Evolutionary conservation across 164 flowering plant species (phyloP).

Genomic region (Brasenia schreberi): DNA sequence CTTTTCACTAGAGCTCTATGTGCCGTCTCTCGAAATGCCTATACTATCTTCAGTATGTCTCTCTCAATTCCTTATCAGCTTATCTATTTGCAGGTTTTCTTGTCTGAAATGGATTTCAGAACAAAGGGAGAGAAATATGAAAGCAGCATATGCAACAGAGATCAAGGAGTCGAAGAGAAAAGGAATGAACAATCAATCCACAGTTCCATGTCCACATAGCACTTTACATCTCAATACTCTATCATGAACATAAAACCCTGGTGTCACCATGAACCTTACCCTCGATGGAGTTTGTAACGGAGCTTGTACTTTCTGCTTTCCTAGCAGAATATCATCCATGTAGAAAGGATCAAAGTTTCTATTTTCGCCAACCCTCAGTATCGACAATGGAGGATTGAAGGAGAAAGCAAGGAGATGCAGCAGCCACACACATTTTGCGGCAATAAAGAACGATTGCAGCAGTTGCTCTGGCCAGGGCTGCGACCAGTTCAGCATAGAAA

Average conservation of each 20-base stretch:
- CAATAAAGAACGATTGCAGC: conserved; percentile 80
- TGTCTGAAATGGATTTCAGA: neutral
- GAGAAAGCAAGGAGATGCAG: conserved; percentile 91
- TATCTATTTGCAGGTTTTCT: neutral
- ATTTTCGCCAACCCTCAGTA: conserved; percentile 75
- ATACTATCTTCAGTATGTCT: too few relatives aligned
- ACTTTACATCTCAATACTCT: conserved; percentile 73
- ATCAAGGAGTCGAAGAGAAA: neutral
- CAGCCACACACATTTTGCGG: conserved; percentile 90
- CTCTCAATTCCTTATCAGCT: too few relatives aligned
- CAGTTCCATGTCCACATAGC: conserved; percentile 62
- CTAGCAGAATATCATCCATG: conserved; percentile 70
- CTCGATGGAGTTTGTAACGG: conserved; percentile 22
- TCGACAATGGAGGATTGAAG: conserved; percentile 49
- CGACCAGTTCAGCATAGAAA: conserved; percentile 57
- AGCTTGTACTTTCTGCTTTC: conserved; percentile 26
- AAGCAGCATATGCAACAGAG: neutral
- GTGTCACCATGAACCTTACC: conserved; percentile 88
- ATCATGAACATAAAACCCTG: conserved; percentile 86
- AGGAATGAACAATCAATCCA: neutral
- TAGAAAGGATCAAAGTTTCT: conserved; percentile 50
- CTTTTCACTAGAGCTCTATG: too few relatives aligned
- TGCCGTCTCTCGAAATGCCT: too few relatives aligned
- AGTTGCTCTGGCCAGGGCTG: conserved; percentile 89
- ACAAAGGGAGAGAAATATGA: neutral